Percentiles rank a stretch among this genome's conserved stretches.
Conservation (phyloP, 257 asterid genomes). For the Henckelia pumila region DNA sequence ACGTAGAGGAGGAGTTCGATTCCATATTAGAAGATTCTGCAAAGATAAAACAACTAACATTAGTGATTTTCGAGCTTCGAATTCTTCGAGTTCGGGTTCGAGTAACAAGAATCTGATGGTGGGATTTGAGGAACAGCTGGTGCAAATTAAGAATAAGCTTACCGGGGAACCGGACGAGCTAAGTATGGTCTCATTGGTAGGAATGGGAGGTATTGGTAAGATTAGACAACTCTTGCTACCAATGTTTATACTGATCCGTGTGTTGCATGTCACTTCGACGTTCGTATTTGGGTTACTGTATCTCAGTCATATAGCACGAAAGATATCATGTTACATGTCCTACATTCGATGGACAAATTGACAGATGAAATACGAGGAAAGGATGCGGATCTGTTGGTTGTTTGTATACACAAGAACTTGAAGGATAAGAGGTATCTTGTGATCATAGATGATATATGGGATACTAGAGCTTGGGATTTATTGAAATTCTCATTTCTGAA, state of each 20-base stretch:
- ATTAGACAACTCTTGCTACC: slow-evolving; percentile 28
- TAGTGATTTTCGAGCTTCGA: background rate
- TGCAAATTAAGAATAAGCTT: background rate
- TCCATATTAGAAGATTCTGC: background rate
- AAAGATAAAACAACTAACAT: background rate
- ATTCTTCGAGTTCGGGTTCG: background rate
- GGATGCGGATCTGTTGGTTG: background rate
- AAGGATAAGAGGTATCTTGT: slow-evolving; percentile 22
- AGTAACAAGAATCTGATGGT: slow-evolving; percentile 16
- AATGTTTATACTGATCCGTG: background rate
- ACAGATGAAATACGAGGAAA: background rate
- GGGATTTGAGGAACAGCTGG: slow-evolving; percentile 18
- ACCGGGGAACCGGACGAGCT: background rate
- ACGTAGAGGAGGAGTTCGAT: background rate
- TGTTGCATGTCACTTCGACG: slow-evolving; percentile 9
- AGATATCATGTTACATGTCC: slow-evolving; percentile 1
- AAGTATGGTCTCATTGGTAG: slow-evolving; percentile 16
- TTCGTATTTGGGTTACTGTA: slow-evolving; percentile 15
- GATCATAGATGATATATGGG: slow-evolving; percentile 30
- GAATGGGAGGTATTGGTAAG: slow-evolving; percentile 34
- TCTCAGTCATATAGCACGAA: slow-evolving; percentile 12
- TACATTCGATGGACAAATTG: background rate
- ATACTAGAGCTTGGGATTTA: slow-evolving; percentile 13
- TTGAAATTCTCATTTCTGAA: slow-evolving; percentile 15
- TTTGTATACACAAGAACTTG: background rate